phyloP scores from a whole-genome alignment of 805 yeast genomes.

The Candida sonorensis region DNA sequence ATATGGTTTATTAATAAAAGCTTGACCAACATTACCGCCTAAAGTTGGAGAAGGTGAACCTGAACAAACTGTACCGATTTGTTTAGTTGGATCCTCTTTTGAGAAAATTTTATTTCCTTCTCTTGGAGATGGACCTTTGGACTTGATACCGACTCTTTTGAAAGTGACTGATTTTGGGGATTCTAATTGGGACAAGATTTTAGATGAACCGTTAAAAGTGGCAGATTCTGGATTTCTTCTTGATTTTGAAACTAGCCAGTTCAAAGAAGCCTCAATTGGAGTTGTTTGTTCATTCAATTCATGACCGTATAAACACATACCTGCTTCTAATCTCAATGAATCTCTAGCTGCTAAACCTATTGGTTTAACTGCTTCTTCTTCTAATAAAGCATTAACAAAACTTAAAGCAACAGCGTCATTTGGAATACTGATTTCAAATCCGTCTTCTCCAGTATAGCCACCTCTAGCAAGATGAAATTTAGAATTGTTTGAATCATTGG shows the following conservation, averaged over 20 bases:
- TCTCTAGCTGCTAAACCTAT: constrained; percentile 98
- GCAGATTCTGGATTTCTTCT: constrained; percentile 48
- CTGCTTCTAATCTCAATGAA: constrained; percentile 91
- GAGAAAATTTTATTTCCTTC: constrained; percentile 60
- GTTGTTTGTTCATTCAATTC: constrained; percentile 75
- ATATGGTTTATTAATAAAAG: constrained; percentile 64
- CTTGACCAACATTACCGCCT: constrained; percentile 85
- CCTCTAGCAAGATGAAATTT: constrained; percentile 88
- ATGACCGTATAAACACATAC: constrained; percentile 95
- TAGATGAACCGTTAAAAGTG: constrained; percentile 70
- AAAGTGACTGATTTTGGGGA: constrained; percentile 52
- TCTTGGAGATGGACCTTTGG: constrained; percentile 91
- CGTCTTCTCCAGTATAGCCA: constrained; percentile 98
- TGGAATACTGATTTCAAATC: constrained; percentile 85
- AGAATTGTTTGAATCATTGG: constrained; percentile 31
- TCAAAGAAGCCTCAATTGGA: constrained; percentile 82
- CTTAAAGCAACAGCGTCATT: constrained; percentile 44
- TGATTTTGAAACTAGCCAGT: constrained; percentile 84
- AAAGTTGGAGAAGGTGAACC: constrained; percentile 55
- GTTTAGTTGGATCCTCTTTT: constrained; percentile 42
- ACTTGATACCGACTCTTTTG: constrained; percentile 68
- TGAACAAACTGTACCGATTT: constrained; percentile 53
- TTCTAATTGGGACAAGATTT: constrained; percentile 59
- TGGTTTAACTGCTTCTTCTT: constrained; percentile 57
- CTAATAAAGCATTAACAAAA: constrained; percentile 55